Evolutionary conservation across 2,329 filamentous ascomycete species (phyloP), one percentile per base, ranked within the genome.

Genomic region (Thelonectria olida): DNA sequence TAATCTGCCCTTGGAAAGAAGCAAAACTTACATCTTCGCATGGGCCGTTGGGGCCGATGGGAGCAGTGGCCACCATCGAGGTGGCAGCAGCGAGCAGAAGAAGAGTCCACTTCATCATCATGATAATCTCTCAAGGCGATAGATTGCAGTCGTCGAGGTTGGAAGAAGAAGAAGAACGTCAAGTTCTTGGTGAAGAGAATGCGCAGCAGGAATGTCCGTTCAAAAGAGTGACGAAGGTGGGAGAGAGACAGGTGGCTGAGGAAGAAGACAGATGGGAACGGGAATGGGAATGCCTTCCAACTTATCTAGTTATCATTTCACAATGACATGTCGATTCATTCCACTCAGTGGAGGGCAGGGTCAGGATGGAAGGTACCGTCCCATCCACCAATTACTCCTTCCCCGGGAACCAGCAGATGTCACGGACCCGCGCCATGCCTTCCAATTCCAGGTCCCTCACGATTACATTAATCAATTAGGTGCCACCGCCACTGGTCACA

Each of bases 21-120:
- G 19, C n/a, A 23, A 20, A 4, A 69, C 73, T 68, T 58, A 77
- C 77, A 41, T 73, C 67, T 13, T 75, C 61, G 53, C 77, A 79
- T n/a, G 76, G 76, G 6, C 76, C 76, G 4, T 44, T 68, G 31
- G 76, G 75, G 7, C 74, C 71, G 34, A 75, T 67, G 19, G 77
- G 74, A 22, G 72, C 66, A 13, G 69, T 65, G 20, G 61, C 51
- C 4, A 65, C 61, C 45, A 72, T 47, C 41, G 67, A 53, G 42
- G 61, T 50, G 28, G 66, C 64, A 17, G 66, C 61, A 36, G 62
- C 41, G 15, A 71, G 50, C 45, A 68, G 39, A 25, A 68, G 41
- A 36, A 67, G 55, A 60, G 42, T 44, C 64, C 64, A 69, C 61
- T 69, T 71, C 69, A 73, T 71, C 36, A 34, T 62, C 42, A 22